phyloP scores from a whole-genome alignment of 2,329 filamentous ascomycete species.

The Cladosporium sp. region DNA sequence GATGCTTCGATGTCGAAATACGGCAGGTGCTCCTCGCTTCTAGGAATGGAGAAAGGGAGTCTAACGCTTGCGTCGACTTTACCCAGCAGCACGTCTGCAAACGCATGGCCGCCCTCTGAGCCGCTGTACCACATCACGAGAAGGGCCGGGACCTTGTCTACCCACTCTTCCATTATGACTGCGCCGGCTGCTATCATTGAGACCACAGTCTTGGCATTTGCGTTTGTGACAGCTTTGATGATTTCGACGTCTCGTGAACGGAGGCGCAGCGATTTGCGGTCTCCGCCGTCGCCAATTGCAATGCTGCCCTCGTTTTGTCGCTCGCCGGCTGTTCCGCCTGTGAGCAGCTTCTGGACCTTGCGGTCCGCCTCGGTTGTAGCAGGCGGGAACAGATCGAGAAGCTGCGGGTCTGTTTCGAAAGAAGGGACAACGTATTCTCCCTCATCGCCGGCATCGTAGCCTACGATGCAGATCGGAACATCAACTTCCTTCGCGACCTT shows the following conservation, averaged over 20 bases:
- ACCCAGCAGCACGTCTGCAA: conserved; percentile 16
- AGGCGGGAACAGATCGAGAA: conserved; percentile 13
- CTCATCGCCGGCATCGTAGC: conserved; percentile 11
- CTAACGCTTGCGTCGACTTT: conserved; percentile 16
- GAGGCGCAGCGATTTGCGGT: conserved; percentile 14
- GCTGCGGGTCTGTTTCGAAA: conserved; percentile 8
- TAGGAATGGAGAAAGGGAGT: conserved; percentile 17
- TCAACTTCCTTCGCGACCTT: conserved; percentile 8
- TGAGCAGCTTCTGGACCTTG: not conserved
- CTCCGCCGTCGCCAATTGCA: conserved; percentile 13
- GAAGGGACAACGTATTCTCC: conserved; percentile 16
- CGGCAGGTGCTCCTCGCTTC: conserved; percentile 22
- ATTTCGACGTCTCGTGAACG: conserved; percentile 10
- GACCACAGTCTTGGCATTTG: conserved; percentile 7
- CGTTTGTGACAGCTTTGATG: conserved; percentile 11
- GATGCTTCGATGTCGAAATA: conserved; percentile 21
- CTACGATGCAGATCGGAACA: conserved; percentile 13
- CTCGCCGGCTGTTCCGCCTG: not conserved
- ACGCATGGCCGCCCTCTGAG: conserved; percentile 16
- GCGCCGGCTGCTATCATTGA: conserved; percentile 14
- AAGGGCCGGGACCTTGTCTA: conserved; percentile 11
- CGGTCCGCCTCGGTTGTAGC: conserved; percentile 4
- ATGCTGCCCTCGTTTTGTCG: not conserved
- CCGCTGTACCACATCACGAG: conserved; percentile 18
- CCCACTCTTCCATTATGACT: conserved; percentile 17